Evolutionary conservation across 495 filamentous ascomycete species (phyloP).

Genomic region (Penicillium canescens): DNA sequence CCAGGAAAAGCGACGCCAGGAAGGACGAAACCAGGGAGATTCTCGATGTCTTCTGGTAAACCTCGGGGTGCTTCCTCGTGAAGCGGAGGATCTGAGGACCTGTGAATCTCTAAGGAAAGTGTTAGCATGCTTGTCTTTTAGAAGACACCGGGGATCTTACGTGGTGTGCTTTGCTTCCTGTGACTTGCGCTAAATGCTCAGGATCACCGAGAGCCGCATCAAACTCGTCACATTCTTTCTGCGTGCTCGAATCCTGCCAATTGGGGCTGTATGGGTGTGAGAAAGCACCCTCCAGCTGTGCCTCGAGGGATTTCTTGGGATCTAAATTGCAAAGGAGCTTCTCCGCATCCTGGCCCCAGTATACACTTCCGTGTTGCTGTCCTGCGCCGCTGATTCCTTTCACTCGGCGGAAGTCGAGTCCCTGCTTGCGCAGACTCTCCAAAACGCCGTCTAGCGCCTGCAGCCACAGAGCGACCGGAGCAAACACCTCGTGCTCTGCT

Average conservation of each 20-base stretch:
- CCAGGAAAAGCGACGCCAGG: slow-evolving; percentile 87
- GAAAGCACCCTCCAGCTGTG: slow-evolving; percentile 74
- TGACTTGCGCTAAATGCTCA: slow-evolving; percentile 70
- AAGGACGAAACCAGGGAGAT: slow-evolving; percentile 96
- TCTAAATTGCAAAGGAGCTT: slow-evolving; percentile 60
- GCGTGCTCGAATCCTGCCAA: slow-evolving; percentile 96
- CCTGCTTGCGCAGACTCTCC: slow-evolving; percentile 64
- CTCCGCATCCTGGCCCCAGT: slow-evolving; percentile 81
- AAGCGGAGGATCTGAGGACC: slow-evolving; percentile 94
- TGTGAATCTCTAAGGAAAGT: slow-evolving; percentile 78
- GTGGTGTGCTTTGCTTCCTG: slow-evolving; percentile 92
- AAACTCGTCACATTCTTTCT: slow-evolving; percentile 86
- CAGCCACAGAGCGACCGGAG: slow-evolving; percentile 91
- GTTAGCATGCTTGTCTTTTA: slow-evolving; percentile 22
- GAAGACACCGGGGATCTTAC: slow-evolving; percentile 48
- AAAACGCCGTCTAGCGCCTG: slow-evolving; percentile 88
- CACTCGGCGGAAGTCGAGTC: slow-evolving; percentile 75
- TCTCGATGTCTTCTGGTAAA: slow-evolving; percentile 76
- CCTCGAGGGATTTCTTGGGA: slow-evolving; percentile 57
- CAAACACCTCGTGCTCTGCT: slow-evolving; percentile 80
- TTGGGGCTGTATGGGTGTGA: slow-evolving; percentile 89
- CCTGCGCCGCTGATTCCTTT: slow-evolving; percentile 87
- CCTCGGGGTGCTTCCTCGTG: slow-evolving; percentile 71
- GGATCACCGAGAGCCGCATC: slow-evolving; percentile 66
- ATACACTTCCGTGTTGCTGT: slow-evolving; percentile 95